phyloP scores from a whole-genome alignment of 768 basidiomycete species.

The Pholiota molesta region DNA sequence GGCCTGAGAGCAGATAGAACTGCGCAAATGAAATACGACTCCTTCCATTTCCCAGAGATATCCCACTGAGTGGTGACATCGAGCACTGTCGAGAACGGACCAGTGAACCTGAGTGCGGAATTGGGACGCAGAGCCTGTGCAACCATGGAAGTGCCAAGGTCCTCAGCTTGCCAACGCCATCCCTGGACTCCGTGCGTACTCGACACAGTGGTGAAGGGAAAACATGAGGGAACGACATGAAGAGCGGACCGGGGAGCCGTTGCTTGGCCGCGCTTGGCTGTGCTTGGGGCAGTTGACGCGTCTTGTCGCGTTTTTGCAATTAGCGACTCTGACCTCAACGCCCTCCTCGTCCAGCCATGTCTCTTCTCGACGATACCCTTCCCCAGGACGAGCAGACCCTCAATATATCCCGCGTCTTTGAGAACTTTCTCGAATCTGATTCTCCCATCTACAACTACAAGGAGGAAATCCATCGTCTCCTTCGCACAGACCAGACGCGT shows the following conservation, averaged over 20 bases:
- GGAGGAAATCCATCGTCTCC: slow-evolving; percentile 81
- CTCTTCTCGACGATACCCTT: slow-evolving; percentile 57
- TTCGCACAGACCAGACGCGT: slow-evolving; percentile 81
- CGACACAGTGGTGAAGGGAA: background rate
- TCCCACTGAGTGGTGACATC: background rate
- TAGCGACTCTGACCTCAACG: slow-evolving; percentile 18
- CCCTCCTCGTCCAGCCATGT: slow-evolving; percentile 42
- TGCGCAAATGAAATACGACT: background rate
- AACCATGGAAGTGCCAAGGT: background rate
- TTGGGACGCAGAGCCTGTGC: background rate
- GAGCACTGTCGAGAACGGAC: background rate
- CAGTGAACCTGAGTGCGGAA: background rate
- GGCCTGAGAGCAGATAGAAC: background rate
- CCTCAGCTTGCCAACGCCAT: background rate
- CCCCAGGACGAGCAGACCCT: slow-evolving; percentile 72
- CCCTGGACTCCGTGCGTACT: too few relatives aligned
- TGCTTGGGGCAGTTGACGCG: slow-evolving; percentile 30
- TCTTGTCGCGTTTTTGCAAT: slow-evolving; percentile 27
- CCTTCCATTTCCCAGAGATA: slow-evolving; percentile 1
- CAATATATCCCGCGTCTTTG: slow-evolving; percentile 78
- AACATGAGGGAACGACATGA: background rate
- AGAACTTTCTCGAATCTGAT: slow-evolving; percentile 79
- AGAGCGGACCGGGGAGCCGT: background rate
- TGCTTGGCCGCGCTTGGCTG: slow-evolving; percentile 19
- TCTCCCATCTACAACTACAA: slow-evolving; percentile 77